phyloP scores from a whole-genome alignment of 1,284 basidiomycete species.

The Apiotrichum laibachii region DNA sequence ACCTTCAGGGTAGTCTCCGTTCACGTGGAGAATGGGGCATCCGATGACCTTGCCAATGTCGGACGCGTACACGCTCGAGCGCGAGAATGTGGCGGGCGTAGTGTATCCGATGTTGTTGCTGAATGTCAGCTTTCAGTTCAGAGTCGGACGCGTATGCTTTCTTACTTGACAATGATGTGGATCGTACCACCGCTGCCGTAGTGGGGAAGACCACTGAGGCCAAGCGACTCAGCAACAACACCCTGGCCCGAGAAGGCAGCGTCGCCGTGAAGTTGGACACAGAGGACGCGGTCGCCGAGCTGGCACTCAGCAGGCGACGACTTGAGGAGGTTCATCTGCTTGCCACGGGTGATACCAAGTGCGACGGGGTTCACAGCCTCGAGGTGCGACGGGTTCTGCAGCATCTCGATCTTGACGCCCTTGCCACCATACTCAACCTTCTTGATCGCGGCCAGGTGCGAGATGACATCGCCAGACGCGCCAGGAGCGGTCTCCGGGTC shows the following conservation, averaged over 20 bases:
- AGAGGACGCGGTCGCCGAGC: constrained; percentile 80
- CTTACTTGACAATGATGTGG: constrained; percentile 86
- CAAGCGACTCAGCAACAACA: constrained; percentile 80
- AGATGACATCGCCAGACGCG: constrained; percentile 78
- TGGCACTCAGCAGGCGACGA: constrained; percentile 62
- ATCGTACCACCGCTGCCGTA: constrained; percentile 84
- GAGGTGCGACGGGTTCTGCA: constrained; percentile 85
- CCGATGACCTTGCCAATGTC: constrained; percentile 87
- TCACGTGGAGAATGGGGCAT: constrained; percentile 84
- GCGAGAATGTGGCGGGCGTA: constrained; percentile 73
- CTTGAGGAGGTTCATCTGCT: constrained; percentile 80
- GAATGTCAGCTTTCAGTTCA: background rate
- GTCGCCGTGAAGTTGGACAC: constrained; percentile 84
- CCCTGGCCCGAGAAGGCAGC: constrained; percentile 87
- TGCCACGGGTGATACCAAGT: constrained; percentile 82
- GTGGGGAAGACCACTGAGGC: constrained; percentile 79
- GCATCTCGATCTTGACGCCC: constrained; percentile 65
- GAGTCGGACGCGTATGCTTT: constrained; percentile 16
- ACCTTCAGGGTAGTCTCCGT: constrained; percentile 87
- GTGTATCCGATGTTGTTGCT: constrained; percentile 77
- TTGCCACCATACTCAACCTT: constrained; percentile 50
- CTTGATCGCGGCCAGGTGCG: constrained; percentile 64
- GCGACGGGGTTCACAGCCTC: constrained; percentile 83
- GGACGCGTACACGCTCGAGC: constrained; percentile 82
- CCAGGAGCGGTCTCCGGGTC: constrained; percentile 60